phyloP scores from a whole-genome alignment of 768 basidiomycete species.

The Termitomyces sp. region DNA sequence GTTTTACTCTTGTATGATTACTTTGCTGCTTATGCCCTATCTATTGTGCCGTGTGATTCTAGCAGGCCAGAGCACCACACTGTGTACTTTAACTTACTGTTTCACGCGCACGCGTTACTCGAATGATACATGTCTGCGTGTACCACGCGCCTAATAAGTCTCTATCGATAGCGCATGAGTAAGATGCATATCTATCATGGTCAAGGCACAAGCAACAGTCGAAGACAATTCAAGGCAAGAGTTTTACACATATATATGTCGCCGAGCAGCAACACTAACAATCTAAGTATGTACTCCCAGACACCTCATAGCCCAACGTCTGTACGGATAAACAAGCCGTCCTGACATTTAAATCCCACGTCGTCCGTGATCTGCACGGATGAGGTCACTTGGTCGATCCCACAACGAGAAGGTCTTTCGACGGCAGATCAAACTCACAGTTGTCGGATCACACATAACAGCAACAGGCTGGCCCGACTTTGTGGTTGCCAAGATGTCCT shows the following conservation, averaged over 20 bases:
- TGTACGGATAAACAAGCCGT: conserved; percentile 41
- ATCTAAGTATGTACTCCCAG: neutral
- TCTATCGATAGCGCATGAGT: neutral
- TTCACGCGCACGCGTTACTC: conserved; percentile 3
- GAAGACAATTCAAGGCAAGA: no score
- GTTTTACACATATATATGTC: no score
- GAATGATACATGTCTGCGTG: conserved; percentile 6
- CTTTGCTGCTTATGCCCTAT: conserved; percentile 4
- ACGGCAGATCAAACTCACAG: conserved; percentile 27
- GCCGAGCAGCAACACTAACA: neutral
- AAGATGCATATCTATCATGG: neutral
- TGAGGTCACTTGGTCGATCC: neutral
- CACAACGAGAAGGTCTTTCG: neutral
- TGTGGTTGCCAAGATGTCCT: conserved; percentile 42
- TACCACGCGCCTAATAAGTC: neutral
- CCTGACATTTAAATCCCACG: conserved; percentile 46
- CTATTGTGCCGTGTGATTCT: conserved; percentile 13
- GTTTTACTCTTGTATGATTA: conserved; percentile 5
- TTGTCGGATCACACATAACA: conserved; percentile 51
- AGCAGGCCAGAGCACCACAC: conserved; percentile 6
- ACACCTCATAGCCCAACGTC: conserved; percentile 20
- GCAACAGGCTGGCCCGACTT: conserved; percentile 35
- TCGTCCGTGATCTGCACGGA: conserved; percentile 33
- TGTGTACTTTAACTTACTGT: conserved; percentile 14
- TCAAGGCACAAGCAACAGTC: no score